Base-by-base conservation (phyloP, 768 basidiomycete genomes). In the Crucibulum laeve region DNA sequence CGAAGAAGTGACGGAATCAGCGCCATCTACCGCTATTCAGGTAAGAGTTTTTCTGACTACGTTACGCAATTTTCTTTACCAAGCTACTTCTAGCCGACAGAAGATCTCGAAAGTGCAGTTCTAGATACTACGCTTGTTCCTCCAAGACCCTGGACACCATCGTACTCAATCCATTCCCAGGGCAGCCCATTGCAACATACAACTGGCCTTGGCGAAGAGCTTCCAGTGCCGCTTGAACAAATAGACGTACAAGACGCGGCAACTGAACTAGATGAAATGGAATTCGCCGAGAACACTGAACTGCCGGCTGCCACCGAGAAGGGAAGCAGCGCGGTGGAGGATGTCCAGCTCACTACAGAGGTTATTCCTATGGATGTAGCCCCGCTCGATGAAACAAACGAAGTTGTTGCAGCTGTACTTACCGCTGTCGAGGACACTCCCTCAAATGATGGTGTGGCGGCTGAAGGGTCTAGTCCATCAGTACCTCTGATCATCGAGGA, bases 121-220 rank as follows among this genome's bases (percentile, higher is more conserved):
- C n/a, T n/a, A n/a, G 33, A 40, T 25, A 17, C 42, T 23, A 14
- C 37, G 6, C 38, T 60, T 30, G 48, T 50, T 17, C 59, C 58
- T 6, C 48, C 48, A 35, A 53, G 64, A 3, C 63, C 67, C 4
- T 70, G 68, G 68, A 68, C 65, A 15, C 63, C 67, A 23, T 70
- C 69, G 21, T 70, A 71, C 44, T 68, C 69, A 7, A 67, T 69
- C 1, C 65, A 68, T 24, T 60, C 56, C 15, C 70, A 72, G 48
- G 69, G 69, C 18, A 66, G 58, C 38, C 58, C 59, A 23, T 43
- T 55, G 13, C 52, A 45, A 4, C 25, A 10, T 19, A 32, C 51
- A 23, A n/a, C 28, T 21, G 52, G 48, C 14, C 47, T 50, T 32
- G 40, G 17, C 28, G 28, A 32, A 11, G 28, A 32, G 28, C 4